phyloP scores from a whole-genome alignment of 371 early-diverging fungal species.

The Haplosporangium sp. region DNA sequence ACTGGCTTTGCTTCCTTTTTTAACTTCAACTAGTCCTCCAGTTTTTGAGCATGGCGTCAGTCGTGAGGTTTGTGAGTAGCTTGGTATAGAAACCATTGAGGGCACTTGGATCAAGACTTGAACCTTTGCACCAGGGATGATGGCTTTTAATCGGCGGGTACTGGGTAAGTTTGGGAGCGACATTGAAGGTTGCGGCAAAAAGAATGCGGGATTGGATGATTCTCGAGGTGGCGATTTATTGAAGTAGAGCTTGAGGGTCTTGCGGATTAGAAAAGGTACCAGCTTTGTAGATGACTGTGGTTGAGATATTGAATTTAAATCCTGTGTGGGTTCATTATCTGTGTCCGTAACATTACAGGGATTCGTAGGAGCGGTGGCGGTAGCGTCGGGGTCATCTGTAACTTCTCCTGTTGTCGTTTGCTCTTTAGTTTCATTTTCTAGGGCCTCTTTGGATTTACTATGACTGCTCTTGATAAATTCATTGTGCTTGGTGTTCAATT shows the following conservation, averaged over 20 bases:
- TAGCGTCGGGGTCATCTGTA: not conserved
- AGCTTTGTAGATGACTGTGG: not conserved
- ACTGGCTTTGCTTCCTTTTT: not conserved
- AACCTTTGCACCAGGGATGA: constrained; percentile 43
- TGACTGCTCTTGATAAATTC: constrained; percentile 32
- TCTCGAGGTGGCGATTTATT: constrained; percentile 12
- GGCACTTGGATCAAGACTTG: constrained; percentile 53
- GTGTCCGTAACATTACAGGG: not conserved
- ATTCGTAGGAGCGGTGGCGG: not conserved
- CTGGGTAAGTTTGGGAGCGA: constrained; percentile 42
- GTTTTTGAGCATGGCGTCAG: constrained; percentile 36
- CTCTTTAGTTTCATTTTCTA: not conserved
- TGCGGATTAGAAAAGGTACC: constrained; percentile 40
- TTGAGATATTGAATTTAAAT: not conserved
- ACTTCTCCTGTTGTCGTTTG: not conserved
- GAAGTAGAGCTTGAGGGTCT: constrained; percentile 41
- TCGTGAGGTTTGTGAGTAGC: constrained; percentile 32
- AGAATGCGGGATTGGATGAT: constrained; percentile 27
- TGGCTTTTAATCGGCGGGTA: constrained; percentile 46
- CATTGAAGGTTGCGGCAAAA: constrained; percentile 37
- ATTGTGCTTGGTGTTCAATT: constrained; percentile 25
- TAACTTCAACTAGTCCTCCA: constrained; percentile 19
- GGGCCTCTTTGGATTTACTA: constrained; percentile 8
- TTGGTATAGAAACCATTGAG: constrained; percentile 31
- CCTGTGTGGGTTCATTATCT: not conserved